Percentiles rank a stretch among this genome's conserved stretches.
Evolutionary conservation across 805 yeast species (phyloP).

Genomic region (Candida xiaguanensis): DNA sequence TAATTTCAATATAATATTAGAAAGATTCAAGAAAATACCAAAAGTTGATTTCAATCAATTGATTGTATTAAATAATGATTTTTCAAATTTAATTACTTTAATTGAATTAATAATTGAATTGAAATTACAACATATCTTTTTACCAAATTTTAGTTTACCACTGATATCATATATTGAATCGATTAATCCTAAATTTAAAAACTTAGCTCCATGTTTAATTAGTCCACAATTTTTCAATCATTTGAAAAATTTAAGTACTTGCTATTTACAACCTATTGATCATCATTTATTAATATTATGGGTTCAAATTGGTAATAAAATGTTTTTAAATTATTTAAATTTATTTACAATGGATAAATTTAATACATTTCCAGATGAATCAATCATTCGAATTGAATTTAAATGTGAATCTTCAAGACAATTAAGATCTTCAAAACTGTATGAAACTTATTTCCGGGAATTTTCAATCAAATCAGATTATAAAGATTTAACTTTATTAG

Average conservation of each 20-base stretch:
- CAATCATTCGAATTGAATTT: constrained; percentile 1
- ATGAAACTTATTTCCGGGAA: constrained; percentile 1
- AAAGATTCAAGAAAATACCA: neutral
- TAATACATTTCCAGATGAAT: neutral
- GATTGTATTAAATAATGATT: constrained; percentile 1
- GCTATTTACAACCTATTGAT: constrained; percentile 9
- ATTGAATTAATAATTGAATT: constrained; percentile 2
- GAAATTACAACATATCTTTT: neutral
- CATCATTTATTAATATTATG: constrained; percentile 6
- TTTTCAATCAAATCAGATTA: constrained; percentile 3
- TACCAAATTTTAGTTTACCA: constrained; percentile 4
- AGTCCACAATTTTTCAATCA: neutral
- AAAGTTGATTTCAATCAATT: neutral
- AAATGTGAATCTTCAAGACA: constrained; percentile 5
- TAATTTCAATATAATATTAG: neutral
- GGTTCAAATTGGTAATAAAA: neutral
- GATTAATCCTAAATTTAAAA: constrained; percentile 3
- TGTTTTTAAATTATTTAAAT: constrained; percentile 4
- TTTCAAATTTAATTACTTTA: constrained; percentile 2
- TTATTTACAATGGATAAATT: constrained; percentile 2
- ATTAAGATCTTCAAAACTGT: constrained; percentile 3
- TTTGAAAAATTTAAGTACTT: neutral
- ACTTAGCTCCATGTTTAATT: constrained; percentile 2
- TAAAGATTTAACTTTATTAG: neutral
- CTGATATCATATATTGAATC: constrained; percentile 2